A percentile compares a stretch with the other conserved stretches of the same genome.
These are phyloP conservation scores for Immersiella caudata DNA, from an alignment of 495 filamentous ascomycete species.

Conservation along the genomic window DNA sequence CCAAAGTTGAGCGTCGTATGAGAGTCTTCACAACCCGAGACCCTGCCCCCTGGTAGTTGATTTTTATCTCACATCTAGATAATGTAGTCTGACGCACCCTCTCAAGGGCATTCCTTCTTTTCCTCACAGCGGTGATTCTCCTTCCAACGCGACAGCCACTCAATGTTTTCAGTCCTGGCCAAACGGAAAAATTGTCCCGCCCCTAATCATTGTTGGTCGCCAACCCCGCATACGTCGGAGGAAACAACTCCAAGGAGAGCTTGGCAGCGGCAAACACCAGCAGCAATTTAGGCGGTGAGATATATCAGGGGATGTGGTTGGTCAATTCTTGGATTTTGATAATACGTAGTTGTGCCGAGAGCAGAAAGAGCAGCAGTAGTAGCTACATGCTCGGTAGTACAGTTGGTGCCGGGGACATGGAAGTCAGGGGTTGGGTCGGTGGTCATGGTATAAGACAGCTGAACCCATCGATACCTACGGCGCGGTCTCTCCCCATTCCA, in stretches of 20 bases:
- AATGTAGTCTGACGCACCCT: no score
- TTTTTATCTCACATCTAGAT: no score
- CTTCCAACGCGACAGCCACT: no score
- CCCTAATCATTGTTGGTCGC: background rate
- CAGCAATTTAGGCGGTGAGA: slow-evolving; percentile 20
- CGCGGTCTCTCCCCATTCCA: no score
- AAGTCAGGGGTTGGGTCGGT: slow-evolving; percentile 1
- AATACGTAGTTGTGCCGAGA: background rate
- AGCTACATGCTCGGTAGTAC: background rate
- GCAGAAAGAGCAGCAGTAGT: background rate
- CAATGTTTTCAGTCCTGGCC: no score
- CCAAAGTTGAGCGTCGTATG: no score
- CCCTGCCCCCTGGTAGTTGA: no score
- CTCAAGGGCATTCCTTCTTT: no score
- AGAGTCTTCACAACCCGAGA: no score
- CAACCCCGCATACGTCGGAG: slow-evolving; percentile 33
- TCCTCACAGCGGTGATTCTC: no score
- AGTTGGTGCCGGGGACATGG: background rate
- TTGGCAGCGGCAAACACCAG: slow-evolving; percentile 23
- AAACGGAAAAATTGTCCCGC: slow-evolving; percentile 3
- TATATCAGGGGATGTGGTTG: slow-evolving; percentile 3
- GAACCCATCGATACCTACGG: slow-evolving; percentile 1
- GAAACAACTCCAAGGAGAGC: slow-evolving; percentile 34
- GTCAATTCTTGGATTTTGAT: background rate
- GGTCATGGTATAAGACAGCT: background rate